phyloP scores from a whole-genome alignment of 139 green algal genomes.

The Nannochloris sp. region DNA sequence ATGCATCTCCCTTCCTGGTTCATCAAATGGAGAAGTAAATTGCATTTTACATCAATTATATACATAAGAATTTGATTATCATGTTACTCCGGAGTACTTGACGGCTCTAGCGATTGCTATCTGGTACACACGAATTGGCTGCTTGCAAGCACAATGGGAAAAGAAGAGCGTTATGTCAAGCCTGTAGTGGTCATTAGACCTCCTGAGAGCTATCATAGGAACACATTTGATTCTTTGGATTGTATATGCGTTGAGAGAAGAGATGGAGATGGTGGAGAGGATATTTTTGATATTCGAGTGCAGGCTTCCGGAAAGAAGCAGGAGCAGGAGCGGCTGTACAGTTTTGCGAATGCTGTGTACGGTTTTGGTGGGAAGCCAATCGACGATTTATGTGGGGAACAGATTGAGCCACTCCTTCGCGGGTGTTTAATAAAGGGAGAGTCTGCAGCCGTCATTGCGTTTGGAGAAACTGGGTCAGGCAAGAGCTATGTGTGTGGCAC shows the following conservation, averaged over 20 bases:
- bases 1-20: too few relatives aligned
- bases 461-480: slow-evolving; percentile 17
- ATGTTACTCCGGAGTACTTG: too few relatives aligned
- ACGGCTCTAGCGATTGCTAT: too few relatives aligned
- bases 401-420: slow-evolving; percentile 4
- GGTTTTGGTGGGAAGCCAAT: background rate
- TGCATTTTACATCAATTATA: too few relatives aligned
- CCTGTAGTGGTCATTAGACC: background rate
- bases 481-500: slow-evolving; percentile 19
- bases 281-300: background rate
- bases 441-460: slow-evolving; percentile 4
- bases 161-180: background rate
- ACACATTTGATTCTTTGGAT: background rate
- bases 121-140: too few relatives aligned
- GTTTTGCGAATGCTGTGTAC: slow-evolving; percentile 5
- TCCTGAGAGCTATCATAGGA: background rate
- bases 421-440: slow-evolving; percentile 6
- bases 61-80: too few relatives aligned
- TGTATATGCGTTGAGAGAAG: background rate
- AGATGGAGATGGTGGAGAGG: background rate
- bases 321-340: background rate
- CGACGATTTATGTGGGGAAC: background rate
- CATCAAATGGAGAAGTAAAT: too few relatives aligned
- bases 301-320: background rate
- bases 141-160: too few relatives aligned